Evolutionary conservation across 2,329 filamentous ascomycete species (phyloP).

Genomic region (Trichophyton mentagrophytes): DNA sequence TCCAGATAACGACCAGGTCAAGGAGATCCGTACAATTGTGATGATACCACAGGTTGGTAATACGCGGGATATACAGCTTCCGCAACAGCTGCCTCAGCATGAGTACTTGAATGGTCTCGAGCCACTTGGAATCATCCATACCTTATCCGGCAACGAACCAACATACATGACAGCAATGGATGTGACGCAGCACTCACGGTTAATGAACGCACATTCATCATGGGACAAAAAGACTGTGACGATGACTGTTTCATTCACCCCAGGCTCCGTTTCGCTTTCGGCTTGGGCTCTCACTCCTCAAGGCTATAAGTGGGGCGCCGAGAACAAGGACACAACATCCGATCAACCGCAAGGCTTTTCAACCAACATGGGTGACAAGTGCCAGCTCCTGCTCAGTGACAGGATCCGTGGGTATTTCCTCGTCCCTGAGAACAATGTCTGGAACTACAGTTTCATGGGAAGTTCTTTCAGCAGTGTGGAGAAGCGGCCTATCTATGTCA

Average conservation of each 20-base stretch:
- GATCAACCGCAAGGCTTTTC: constrained; percentile 92
- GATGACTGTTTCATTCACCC: constrained; percentile 91
- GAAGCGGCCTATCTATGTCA: constrained; percentile 82
- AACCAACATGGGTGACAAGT: constrained; percentile 86
- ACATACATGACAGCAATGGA: constrained; percentile 93
- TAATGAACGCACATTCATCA: constrained; percentile 67
- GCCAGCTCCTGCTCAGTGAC: constrained; percentile 82
- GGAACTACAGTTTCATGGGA: constrained; percentile 99
- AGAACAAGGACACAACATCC: constrained; percentile 85
- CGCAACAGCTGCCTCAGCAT: constrained; percentile 80
- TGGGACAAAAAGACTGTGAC: constrained; percentile 90
- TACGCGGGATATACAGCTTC: constrained; percentile 79
- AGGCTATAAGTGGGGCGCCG: constrained; percentile 92
- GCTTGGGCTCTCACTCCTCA: constrained; percentile 86
- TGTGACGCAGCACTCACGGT: constrained; percentile 81
- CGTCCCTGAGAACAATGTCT: constrained; percentile 74
- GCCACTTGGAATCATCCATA: constrained; percentile 89
- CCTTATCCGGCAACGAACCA: constrained; percentile 83
- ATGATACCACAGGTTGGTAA: constrained; percentile 96
- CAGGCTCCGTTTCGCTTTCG: constrained; percentile 84
- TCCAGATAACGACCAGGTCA: constrained; percentile 88
- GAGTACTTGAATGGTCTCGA: constrained; percentile 79
- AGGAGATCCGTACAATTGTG: constrained; percentile 91
- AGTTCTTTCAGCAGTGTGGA: constrained; percentile 74
- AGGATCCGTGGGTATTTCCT: constrained; percentile 94